Evolutionary conservation across 257 asterid genomes (phyloP).

Genomic region (Lantana camara): DNA sequence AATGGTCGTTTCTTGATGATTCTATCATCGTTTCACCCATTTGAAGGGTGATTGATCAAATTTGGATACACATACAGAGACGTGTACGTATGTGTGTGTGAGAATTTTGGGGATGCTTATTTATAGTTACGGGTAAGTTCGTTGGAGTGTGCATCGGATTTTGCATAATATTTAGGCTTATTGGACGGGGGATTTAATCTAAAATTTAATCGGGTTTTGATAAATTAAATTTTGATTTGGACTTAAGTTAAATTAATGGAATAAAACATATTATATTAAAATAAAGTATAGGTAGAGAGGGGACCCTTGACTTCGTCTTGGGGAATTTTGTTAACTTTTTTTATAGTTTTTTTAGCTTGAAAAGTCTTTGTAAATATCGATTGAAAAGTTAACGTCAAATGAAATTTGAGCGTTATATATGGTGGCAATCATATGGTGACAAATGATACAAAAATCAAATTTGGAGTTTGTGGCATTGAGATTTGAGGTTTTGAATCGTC

Average conservation of each 20-base stretch:
- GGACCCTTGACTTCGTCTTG: constrained; percentile 11
- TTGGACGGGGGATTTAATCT: not conserved
- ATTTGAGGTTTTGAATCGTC: too few species aligned
- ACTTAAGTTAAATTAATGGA: not conserved
- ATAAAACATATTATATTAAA: too few species aligned
- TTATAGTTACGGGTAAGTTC: not conserved
- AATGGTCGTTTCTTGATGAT: not conserved
- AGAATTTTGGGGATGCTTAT: not conserved
- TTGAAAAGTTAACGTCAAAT: not conserved
- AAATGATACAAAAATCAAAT: too few species aligned
- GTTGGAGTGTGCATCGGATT: not conserved
- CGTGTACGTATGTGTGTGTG: not conserved
- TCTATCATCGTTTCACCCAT: constrained; percentile 4
- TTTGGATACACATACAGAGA: constrained; percentile 5
- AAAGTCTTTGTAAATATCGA: constrained; percentile 14
- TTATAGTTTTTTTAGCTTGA: not conserved
- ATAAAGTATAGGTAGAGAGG: not conserved
- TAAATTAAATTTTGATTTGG: not conserved
- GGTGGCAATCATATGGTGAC: too few species aligned
- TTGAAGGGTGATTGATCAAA: not conserved
- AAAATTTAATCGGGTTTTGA: too few species aligned
- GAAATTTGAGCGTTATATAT: too few species aligned
- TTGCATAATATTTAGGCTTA: not conserved
- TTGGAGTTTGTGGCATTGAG: too few species aligned
- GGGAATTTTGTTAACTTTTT: not conserved